Base-by-base conservation (phyloP, 805 yeast genomes). In the Candida tallmaniae region DNA sequence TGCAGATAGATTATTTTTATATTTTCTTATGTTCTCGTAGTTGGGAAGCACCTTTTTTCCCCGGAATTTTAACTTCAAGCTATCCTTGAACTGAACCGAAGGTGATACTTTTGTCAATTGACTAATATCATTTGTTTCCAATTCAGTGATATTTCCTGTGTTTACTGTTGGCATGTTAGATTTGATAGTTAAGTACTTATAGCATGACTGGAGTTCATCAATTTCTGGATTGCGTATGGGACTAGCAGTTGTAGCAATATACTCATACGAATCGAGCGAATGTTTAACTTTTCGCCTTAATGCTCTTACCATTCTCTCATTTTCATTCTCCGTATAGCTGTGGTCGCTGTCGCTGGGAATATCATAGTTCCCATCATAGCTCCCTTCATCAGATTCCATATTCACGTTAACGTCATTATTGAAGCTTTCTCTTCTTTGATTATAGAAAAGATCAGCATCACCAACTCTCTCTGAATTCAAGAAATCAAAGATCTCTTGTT, bases 1-100 rank as follows among this genome's bases (percentile, higher is more conserved):
- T 26, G 50, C 35, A 5, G 63, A 36, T 5, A 68, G 37, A 44
- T 70, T 71, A 33, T 69, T 69, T 40, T 70, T 70, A 44, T 58
- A 70, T 39, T 54, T 58, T 31, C 65, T 49, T 2, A 63, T 56
- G 11, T 41, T 40, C 9, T 50, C 54, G 10, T 60, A 38, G 5
- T 45, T 45, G 8, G 25, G 18, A 15, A 64, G 37, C 19, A 39
- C 45, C 7, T 38, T 38, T 3, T 48, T 36, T 2, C 58, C 62
- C 2, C 51, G 39, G 25, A 48, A 47, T 0, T 40, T 36, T 9
- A 72, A 43, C 12, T 27, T 33, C 21, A 54, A 42, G 22, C 60
- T 37, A 44, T 69, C 73, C 15, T 48, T 43, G 35, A 62, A 70
- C 35, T 60, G 61, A 4, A 42, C 38, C 2, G 36, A 23, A 11